These are phyloP conservation scores for Radiomyces spectabilis DNA, from an alignment of 192 early-diverging fungal species.

Conservation along the genomic window DNA sequence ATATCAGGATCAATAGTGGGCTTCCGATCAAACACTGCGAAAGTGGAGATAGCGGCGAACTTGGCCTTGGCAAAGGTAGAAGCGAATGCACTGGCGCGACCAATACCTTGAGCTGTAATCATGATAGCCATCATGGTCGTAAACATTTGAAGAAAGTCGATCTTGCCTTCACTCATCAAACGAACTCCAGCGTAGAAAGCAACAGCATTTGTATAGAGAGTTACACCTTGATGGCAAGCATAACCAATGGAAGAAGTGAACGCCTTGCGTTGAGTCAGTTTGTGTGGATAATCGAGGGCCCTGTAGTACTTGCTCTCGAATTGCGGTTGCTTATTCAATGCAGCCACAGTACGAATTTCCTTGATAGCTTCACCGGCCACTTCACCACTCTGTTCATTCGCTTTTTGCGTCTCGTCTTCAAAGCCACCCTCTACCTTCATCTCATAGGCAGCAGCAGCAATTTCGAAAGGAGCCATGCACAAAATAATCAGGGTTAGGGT, in stretches of 20 bases:
- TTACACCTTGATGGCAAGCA: slow-evolving; percentile 63
- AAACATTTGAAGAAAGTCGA: slow-evolving; percentile 48
- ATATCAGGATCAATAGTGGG: slow-evolving; percentile 55
- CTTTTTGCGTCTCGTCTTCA: slow-evolving; percentile 56
- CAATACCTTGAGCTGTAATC: slow-evolving; percentile 58
- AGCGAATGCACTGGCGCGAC: slow-evolving; percentile 60
- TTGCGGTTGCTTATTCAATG: slow-evolving; percentile 62
- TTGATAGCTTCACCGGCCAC: slow-evolving; percentile 79
- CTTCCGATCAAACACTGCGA: slow-evolving; percentile 61
- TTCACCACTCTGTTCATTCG: slow-evolving; percentile 74
- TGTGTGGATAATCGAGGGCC: slow-evolving; percentile 62
- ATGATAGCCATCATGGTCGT: slow-evolving; percentile 73
- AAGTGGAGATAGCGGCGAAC: slow-evolving; percentile 63
- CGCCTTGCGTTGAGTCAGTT: slow-evolving; percentile 55
- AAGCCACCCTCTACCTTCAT: slow-evolving; percentile 48
- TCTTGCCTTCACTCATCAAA: slow-evolving; percentile 42
- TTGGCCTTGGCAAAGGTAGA: slow-evolving; percentile 74
- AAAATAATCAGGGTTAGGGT: slow-evolving; percentile 74
- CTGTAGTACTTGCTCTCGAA: slow-evolving; percentile 62
- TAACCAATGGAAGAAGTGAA: slow-evolving; percentile 62
- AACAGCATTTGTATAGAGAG: slow-evolving; percentile 68
- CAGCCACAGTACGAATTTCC: slow-evolving; percentile 81
- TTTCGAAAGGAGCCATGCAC: slow-evolving; percentile 51
- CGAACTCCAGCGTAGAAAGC: slow-evolving; percentile 69
- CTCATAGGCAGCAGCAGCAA: slow-evolving; percentile 43